A percentile compares a stretch with the other conserved stretches of the same genome.
These are phyloP conservation scores for Lobosporangium transversale DNA, from an alignment of 192 early-diverging fungal genomes.

Conservation along the genomic window DNA sequence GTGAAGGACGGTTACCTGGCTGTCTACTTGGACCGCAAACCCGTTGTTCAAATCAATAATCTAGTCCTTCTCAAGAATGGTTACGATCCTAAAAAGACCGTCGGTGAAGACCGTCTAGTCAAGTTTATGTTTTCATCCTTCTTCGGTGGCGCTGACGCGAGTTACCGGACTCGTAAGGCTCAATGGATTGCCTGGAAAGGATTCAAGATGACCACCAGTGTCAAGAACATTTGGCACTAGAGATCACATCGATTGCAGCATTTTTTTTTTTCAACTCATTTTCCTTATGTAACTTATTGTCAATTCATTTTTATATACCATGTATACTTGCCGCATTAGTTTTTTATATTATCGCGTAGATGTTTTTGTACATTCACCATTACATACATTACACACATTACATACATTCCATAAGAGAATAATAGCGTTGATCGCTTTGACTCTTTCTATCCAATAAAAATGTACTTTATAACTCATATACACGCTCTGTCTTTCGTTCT, in stretches of 20 bases:
- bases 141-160: slow-evolving; percentile 14
- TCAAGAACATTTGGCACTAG: slow-evolving; percentile 23
- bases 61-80: slow-evolving; percentile 44
- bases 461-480: too few species aligned
- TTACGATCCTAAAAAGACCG: slow-evolving; percentile 7
- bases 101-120: neutral
- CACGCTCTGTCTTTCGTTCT: too few species aligned
- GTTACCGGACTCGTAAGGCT: slow-evolving; percentile 12
- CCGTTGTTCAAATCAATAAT: slow-evolving; percentile 7
- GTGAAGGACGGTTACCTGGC: slow-evolving; percentile 28
- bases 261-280: neutral
- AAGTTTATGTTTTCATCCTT: slow-evolving; percentile 41
- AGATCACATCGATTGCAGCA: neutral
- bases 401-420: too few species aligned
- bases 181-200: slow-evolving; percentile 43
- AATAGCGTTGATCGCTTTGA: neutral
- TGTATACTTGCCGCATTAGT: too few species aligned
- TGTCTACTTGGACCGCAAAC: slow-evolving; percentile 28
- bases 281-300: neutral
- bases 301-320: neutral
- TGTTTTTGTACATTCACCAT: neutral
- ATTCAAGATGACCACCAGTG: slow-evolving; percentile 30
- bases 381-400: too few species aligned
- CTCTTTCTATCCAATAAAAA: too few species aligned
- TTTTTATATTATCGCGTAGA: neutral